These are phyloP conservation scores for Canna indica DNA, from an alignment of 176 grass and related monocot genomes.

Conservation along the genomic window DNA sequence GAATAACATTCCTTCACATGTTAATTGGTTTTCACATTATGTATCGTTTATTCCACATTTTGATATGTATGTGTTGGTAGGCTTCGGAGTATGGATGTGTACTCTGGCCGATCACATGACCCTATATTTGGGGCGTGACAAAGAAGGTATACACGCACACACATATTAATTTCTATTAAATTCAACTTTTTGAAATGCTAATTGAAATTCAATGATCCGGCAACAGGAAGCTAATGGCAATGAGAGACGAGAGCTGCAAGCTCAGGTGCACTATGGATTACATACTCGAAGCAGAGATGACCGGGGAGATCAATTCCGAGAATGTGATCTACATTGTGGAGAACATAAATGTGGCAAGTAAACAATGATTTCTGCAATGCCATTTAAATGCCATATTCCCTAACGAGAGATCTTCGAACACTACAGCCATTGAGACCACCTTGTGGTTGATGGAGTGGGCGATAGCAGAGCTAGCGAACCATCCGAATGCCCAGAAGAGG, in stretches of 20 bases:
- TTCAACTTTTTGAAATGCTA: not conserved
- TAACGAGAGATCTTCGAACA: not conserved
- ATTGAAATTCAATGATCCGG: not conserved
- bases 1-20: too few species aligned
- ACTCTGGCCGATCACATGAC: too few species aligned
- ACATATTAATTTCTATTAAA: not conserved
- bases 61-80: too few species aligned
- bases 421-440: constrained; percentile 13
- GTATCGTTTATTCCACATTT: too few species aligned
- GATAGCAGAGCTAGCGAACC: constrained; percentile 16
- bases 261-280: constrained; percentile 15
- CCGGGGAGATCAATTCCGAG: constrained; percentile 14
- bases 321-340: constrained; percentile 20
- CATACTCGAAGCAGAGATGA: constrained; percentile 18
- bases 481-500: not conserved
- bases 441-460: constrained; percentile 21
- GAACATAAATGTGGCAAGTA: constrained; percentile 22
- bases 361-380: too few species aligned
- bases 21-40: too few species aligned
- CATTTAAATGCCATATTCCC: not conserved
- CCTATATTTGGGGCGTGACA: too few species aligned
- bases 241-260: not conserved
- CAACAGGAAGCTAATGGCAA: constrained; percentile 7
- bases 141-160: not conserved
- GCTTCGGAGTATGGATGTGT: too few species aligned